phyloP scores from a whole-genome alignment of 768 basidiomycete species.

The Solioccasus polychromus region DNA sequence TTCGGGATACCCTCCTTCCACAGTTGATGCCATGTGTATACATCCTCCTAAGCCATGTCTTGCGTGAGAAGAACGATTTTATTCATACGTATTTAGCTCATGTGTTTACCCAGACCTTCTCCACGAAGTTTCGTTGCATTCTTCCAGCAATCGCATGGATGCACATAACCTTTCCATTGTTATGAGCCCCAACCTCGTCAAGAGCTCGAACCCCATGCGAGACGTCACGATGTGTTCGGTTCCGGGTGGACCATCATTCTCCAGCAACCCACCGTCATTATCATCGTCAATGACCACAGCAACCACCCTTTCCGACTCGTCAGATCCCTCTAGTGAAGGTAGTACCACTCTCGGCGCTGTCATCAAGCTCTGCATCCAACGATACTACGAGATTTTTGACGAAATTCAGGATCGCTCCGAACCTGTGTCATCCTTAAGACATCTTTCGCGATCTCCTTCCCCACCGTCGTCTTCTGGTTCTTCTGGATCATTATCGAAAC shows the following conservation, averaged over 20 bases:
- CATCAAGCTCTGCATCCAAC: slow-evolving; percentile 74
- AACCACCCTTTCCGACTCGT: slow-evolving; percentile 20
- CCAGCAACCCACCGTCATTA: slow-evolving; percentile 25
- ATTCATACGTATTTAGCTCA: slow-evolving; percentile 7
- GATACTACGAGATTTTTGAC: slow-evolving; percentile 85
- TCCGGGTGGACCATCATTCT: slow-evolving; percentile 44
- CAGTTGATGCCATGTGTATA: slow-evolving; percentile 68
- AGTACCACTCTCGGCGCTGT: slow-evolving; percentile 67
- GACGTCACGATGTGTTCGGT: slow-evolving; percentile 76
- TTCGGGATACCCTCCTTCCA: slow-evolving; percentile 66
- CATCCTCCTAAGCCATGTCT: slow-evolving; percentile 67
- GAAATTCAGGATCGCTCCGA: slow-evolving; percentile 73
- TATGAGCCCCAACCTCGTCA: slow-evolving; percentile 75
- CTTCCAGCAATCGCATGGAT: slow-evolving; percentile 74
- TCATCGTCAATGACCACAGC: slow-evolving; percentile 12
- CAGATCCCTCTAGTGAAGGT: slow-evolving; percentile 38
- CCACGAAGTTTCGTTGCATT: slow-evolving; percentile 72
- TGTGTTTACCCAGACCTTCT: slow-evolving; percentile 54
- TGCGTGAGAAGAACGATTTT: slow-evolving; percentile 44
- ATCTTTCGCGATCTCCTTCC: slow-evolving; percentile 28
- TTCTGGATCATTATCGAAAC: slow-evolving; percentile 23
- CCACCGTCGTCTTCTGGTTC: slow-evolving; percentile 23
- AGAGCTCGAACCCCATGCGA: slow-evolving; percentile 59
- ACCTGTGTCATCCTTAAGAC: slow-evolving; percentile 37
- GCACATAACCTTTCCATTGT: slow-evolving; percentile 81